phyloP scores from a whole-genome alignment of 1,284 basidiomycete species.

The Cutaneotrichosporon sp. region DNA sequence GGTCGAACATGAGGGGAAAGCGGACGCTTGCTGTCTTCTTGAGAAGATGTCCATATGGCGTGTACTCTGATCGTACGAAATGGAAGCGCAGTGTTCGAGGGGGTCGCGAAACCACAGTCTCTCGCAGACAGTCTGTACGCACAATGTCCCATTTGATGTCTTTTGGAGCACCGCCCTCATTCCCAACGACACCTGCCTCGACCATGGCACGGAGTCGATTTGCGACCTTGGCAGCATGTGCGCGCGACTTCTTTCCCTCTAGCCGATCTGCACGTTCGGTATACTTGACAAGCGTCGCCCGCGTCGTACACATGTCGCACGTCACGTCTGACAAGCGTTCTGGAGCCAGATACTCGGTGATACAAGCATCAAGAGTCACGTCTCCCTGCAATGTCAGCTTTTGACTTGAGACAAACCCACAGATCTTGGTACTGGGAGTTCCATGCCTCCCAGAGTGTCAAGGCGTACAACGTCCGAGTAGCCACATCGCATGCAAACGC shows the following conservation, averaged over 20 bases:
- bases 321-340: conserved; percentile 50
- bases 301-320: conserved; percentile 50
- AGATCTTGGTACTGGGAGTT: conserved; percentile 39
- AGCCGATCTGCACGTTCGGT: conserved; percentile 14
- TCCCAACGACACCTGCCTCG: conserved; percentile 37
- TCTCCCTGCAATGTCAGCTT: conserved; percentile 36
- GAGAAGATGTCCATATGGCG: conserved; percentile 61
- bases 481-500: conserved; percentile 43
- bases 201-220: conserved; percentile 58
- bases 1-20: conserved; percentile 78
- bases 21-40: conserved; percentile 75
- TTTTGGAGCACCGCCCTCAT: conserved; percentile 5
- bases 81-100: conserved; percentile 77
- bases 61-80: conserved; percentile 75
- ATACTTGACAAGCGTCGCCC: conserved; percentile 42
- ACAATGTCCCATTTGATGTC: conserved; percentile 38
- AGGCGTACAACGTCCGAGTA: conserved; percentile 42
- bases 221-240: conserved; percentile 64
- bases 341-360: conserved; percentile 48
- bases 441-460: conserved; percentile 45
- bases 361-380: conserved; percentile 46
- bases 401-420: conserved; percentile 25
- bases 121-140: conserved; percentile 33
- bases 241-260: conserved; percentile 55
- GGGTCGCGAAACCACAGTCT: conserved; percentile 54